phyloP scores from a whole-genome alignment of 805 yeast genomes.

The Starmera quercuum region DNA sequence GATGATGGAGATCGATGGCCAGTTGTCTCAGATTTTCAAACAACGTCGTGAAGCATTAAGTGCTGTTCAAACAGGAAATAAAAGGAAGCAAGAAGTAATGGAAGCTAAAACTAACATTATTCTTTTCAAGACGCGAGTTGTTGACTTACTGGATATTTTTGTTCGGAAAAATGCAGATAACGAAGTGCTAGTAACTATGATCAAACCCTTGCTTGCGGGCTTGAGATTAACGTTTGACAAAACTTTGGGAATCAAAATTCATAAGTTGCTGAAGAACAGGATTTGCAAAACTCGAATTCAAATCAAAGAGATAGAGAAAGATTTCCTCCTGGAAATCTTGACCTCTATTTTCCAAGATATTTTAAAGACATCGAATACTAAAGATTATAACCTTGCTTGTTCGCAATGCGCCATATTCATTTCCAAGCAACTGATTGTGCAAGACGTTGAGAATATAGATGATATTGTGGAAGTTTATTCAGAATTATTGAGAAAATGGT shows the following conservation, averaged over 20 bases:
- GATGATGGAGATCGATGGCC: slow-evolving; percentile 90
- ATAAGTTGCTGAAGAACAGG: slow-evolving; percentile 56
- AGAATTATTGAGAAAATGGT: slow-evolving; percentile 55
- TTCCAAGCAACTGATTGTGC: slow-evolving; percentile 43
- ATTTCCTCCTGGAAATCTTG: slow-evolving; percentile 22
- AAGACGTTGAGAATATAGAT: slow-evolving; percentile 26
- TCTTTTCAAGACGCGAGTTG: slow-evolving; percentile 66
- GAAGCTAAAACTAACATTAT: slow-evolving; percentile 77
- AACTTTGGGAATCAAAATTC: slow-evolving; percentile 65
- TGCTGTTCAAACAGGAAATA: slow-evolving; percentile 49
- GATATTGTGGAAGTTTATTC: slow-evolving; percentile 49
- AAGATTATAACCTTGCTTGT: slow-evolving; percentile 28
- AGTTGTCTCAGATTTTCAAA: slow-evolving; percentile 74
- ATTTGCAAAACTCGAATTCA: slow-evolving; percentile 42
- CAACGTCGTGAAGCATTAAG: slow-evolving; percentile 68
- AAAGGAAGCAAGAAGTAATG: slow-evolving; percentile 62
- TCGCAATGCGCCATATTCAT: slow-evolving; percentile 65
- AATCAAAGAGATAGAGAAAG: slow-evolving; percentile 10
- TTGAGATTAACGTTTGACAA: slow-evolving; percentile 65
- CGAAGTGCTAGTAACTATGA: slow-evolving; percentile 33
- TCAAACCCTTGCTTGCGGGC: slow-evolving; percentile 51
- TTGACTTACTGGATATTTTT: slow-evolving; percentile 70
- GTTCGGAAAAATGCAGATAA: slow-evolving; percentile 25
- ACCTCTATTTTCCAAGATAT: slow-evolving; percentile 35
- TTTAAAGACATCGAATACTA: slow-evolving; percentile 25